phyloP scores from a whole-genome alignment of 192 early-diverging fungal genomes.

The Coemansia reversa region DNA sequence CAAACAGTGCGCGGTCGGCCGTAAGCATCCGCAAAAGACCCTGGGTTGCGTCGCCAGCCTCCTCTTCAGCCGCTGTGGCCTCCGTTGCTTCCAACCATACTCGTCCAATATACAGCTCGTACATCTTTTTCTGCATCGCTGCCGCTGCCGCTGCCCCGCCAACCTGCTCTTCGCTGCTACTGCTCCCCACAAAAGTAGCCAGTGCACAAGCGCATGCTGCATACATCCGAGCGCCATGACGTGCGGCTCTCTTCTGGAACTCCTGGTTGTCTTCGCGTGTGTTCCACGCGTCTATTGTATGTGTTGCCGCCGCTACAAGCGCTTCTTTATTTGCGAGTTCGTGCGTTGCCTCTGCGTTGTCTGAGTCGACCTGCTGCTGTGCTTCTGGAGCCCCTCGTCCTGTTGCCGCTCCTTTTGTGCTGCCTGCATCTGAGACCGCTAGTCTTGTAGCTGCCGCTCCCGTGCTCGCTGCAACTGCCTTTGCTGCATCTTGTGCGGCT shows the following conservation, averaged over 20 bases:
- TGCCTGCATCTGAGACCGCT: too few relatives aligned
- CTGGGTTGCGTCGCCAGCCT: slow-evolving; percentile 21
- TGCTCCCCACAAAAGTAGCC: slow-evolving; percentile 2
- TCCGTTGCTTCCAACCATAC: slow-evolving; percentile 40
- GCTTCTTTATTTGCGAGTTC: background rate
- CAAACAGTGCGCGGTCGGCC: slow-evolving; percentile 19
- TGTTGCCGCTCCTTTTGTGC: slow-evolving; percentile 2
- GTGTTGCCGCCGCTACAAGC: background rate
- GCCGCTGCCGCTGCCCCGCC: background rate
- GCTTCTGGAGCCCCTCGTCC: background rate
- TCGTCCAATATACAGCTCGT: slow-evolving; percentile 21
- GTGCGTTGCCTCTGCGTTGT: too few relatives aligned
- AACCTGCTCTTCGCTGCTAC: background rate
- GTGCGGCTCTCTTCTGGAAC: slow-evolving; percentile 32
- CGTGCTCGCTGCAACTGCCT: slow-evolving; percentile 8
- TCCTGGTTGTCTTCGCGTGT: slow-evolving; percentile 9
- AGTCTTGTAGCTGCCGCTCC: too few relatives aligned
- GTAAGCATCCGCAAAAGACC: slow-evolving; percentile 35
- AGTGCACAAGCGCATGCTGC: slow-evolving; percentile 23
- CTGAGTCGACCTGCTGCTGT: background rate
- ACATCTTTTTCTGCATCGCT: background rate
- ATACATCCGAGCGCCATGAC: slow-evolving; percentile 28
- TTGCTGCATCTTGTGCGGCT: background rate
- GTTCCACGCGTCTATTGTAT: slow-evolving; percentile 13
- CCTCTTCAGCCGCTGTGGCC: slow-evolving; percentile 3